These are phyloP conservation scores for Histomonas meleagridis DNA, from an alignment of 208 protist genomes.

Conservation along the genomic window DNA sequence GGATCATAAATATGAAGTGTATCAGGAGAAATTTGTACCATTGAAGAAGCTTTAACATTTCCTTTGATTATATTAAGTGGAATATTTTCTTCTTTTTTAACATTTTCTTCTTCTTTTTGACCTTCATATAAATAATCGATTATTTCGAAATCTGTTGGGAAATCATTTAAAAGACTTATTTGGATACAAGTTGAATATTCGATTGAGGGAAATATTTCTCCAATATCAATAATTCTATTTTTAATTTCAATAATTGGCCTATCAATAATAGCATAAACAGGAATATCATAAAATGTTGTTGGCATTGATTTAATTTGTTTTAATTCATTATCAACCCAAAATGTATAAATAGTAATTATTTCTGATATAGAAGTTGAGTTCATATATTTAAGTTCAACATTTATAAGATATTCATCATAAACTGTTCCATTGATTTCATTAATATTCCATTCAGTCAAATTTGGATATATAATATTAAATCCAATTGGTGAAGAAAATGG, in stretches of 20 bases:
- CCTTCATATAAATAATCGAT: not conserved
- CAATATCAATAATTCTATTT: slow-evolving; percentile 21
- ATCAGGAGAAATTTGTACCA: not conserved
- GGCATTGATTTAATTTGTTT: not conserved
- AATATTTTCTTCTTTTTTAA: not conserved
- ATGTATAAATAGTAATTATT: slow-evolving; percentile 18
- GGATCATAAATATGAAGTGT: not conserved
- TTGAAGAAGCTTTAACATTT: not conserved
- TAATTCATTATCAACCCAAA: not conserved
- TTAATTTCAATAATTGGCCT: not conserved
- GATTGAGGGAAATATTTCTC: slow-evolving; percentile 1
- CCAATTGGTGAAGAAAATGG: not conserved
- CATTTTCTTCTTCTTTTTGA: not conserved
- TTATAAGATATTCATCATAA: not conserved
- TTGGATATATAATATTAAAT: not conserved
- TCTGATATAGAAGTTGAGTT: not conserved
- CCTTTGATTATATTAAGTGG: not conserved
- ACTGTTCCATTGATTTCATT: not conserved
- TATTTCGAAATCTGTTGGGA: not conserved
- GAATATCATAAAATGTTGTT: not conserved
- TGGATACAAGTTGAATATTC: not conserved
- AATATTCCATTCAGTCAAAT: not conserved
- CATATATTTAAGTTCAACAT: not conserved
- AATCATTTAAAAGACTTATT: not conserved
- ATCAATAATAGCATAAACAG: slow-evolving; percentile 14